Base-by-base conservation (phyloP, 2,329 filamentous ascomycete species). In the Stemphylium lycopersici region DNA sequence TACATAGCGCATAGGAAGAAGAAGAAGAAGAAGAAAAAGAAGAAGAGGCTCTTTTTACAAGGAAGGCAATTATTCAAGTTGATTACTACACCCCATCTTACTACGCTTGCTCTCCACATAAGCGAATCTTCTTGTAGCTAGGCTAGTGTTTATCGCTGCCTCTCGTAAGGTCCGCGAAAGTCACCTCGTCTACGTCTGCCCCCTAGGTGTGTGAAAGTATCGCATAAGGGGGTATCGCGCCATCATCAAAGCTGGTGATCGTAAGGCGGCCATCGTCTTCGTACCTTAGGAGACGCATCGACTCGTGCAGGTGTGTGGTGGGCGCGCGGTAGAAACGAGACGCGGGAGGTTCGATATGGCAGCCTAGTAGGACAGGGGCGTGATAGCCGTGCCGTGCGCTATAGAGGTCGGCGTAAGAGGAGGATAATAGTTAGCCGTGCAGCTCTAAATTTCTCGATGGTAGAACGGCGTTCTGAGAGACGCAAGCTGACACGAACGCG, bases 151-250 rank as follows among this genome's bases (percentile, higher is more conserved):
- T 58, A 18, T 43, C 46, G 20, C 34, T 48, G 20, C 37, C 16
- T 20, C 43, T 10, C 29, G 26, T 34, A 12, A 67, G 12, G 37
- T 70, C 62, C 37, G 56, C 32, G 41, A 66, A 69, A 31, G 46
- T 63, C 20, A 72, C 57, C 52, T 74, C 69, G 11, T 68, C 67
- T 16, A 32, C 44, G 18, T 67, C 59, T 5, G 58, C 56, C 37
- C 47, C 48, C 68, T 68, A 72, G 8, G 15, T 34, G 56, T 70
- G 54, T 68, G 70, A 73, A 68, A 29, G 65, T 65, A 55, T 74
- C 68, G 41, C 46, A 31, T 55, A 55, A 12, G 2, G 22, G 13
- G 48, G 55, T 48, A n/a, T 56, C 15, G 15, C 33, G 26, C 31
- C 22, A 11, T 44, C 38, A n/a, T 40, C 15, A 24, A 48, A 52